phyloP scores from a whole-genome alignment of 129 eudicot genomes.

The Apium graveolens region DNA sequence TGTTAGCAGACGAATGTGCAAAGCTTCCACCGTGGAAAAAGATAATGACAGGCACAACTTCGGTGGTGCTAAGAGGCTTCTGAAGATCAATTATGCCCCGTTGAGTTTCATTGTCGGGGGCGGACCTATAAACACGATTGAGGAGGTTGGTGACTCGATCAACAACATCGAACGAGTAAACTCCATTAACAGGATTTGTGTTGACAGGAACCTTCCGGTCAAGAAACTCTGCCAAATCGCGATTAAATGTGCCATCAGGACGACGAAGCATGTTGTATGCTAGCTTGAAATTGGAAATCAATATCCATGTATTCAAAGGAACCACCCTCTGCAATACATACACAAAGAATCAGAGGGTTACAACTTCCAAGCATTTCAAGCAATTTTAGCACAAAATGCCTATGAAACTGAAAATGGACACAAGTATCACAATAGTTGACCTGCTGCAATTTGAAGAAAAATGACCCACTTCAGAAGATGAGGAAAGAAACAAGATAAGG shows the following conservation, averaged over 20 bases:
- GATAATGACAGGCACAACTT: constrained; percentile 70
- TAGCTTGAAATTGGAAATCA: constrained; percentile 87
- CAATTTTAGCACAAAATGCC: neutral
- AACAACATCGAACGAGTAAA: constrained; percentile 69
- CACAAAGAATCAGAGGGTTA: constrained; percentile 17
- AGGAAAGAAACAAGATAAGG: neutral
- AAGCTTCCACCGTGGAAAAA: constrained; percentile 93
- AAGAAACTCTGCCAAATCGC: constrained; percentile 67
- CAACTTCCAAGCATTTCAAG: constrained; percentile 1
- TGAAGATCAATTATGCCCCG: constrained; percentile 46
- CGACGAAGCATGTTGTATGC: constrained; percentile 87
- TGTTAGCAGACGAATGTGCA: constrained; percentile 79
- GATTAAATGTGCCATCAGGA: constrained; percentile 89
- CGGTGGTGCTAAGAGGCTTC: constrained; percentile 60
- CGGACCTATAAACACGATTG: constrained; percentile 56
- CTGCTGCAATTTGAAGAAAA: neutral
- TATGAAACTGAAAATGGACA: neutral
- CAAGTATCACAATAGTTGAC: neutral
- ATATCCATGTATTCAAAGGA: constrained; percentile 89
- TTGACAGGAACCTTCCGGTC: constrained; percentile 86
- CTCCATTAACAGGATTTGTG: constrained; percentile 67
- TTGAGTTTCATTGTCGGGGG: constrained; percentile 29
- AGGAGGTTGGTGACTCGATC: constrained; percentile 61
- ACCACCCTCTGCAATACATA: constrained; percentile 56
- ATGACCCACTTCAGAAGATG: neutral